Percentiles rank a stretch among this genome's conserved stretches.
Conservation (phyloP, 371 early-diverging fungal species). For the Paramicrosporidium saccamoebae region DNA sequence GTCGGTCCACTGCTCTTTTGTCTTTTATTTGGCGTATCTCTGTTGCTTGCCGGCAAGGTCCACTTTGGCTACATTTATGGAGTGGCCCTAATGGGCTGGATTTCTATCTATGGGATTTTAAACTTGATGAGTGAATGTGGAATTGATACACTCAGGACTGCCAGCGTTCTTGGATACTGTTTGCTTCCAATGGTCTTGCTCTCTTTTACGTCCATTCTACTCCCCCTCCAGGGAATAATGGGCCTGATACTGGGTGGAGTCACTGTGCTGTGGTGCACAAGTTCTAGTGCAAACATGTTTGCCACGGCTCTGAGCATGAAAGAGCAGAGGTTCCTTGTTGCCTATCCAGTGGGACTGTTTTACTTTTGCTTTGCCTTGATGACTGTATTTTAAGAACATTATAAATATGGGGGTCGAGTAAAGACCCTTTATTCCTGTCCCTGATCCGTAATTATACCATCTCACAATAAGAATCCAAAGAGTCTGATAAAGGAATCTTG, state of each 20-base stretch:
- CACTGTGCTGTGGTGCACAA: slow-evolving; percentile 71
- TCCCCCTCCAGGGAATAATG: slow-evolving; percentile 9
- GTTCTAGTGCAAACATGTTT: slow-evolving; percentile 77
- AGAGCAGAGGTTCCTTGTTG: slow-evolving; percentile 70
- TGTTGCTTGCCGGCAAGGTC: slow-evolving; percentile 59
- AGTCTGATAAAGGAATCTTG: no score
- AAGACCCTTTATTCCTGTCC: no score
- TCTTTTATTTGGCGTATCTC: slow-evolving; percentile 50
- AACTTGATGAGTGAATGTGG: slow-evolving; percentile 76
- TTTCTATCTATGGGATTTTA: slow-evolving; percentile 45
- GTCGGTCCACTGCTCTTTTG: slow-evolving; percentile 73
- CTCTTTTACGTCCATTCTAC: slow-evolving; percentile 15
- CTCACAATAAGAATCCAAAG: no score
- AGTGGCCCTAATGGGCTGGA: slow-evolving; percentile 56
- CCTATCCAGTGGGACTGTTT: slow-evolving; percentile 72
- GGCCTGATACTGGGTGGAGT: slow-evolving; percentile 16
- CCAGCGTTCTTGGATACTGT: slow-evolving; percentile 84
- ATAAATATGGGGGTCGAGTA: no score
- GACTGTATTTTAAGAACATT: slow-evolving; percentile 65
- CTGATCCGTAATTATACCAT: no score
- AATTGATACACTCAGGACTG: slow-evolving; percentile 49
- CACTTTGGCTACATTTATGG: slow-evolving; percentile 94
- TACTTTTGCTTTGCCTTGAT: slow-evolving; percentile 80
- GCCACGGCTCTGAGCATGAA: slow-evolving; percentile 60
- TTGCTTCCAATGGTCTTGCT: slow-evolving; percentile 70